Base-by-base conservation (phyloP, 345 rosid genomes). In the Heritiera littoralis region DNA sequence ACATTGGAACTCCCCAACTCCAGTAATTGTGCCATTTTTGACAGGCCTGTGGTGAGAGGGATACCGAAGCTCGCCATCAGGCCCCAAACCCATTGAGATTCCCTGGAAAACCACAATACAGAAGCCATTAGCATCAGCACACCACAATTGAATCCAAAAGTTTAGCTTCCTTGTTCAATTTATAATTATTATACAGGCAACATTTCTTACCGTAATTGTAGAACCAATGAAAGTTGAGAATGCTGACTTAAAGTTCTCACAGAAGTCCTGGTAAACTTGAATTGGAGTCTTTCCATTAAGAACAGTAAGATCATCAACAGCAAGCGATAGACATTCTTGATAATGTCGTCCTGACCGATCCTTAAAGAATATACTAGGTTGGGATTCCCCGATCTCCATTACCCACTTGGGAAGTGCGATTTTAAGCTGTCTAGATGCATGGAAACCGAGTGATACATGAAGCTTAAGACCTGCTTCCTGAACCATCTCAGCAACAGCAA, bases 1-100 rank as follows among this genome's bases (percentile, higher is more conserved):
- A 80, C 98, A 95, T 83, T 95, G 99, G 80, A 95, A 93, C 79
- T 91, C 98, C 79, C 98, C 98, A 9, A 81, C 90, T 78, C 98
- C 93, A 79, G 79, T 60, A 79, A 74, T 59, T 56, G 79, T 85
- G 80, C 66, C 65, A 8, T 61, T 85, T 61, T 66, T 74, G 12
- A 77, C 46, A 14, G 49, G 54, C 20, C 45, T 81, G 74, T 80
- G 91, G 76, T 88, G 87, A 68, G 94, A 93, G 66, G 99, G 99
- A 80, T 93, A 93, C n/a, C 86, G 83, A 6, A 95, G 91, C 84
- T 93, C 97, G 0, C 97, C 94, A 9, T 92, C 92, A 52, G 97
- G 98, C 78, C 99, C 99, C 38, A 95, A 86, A 77, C 98, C 89
- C 87, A 95, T 80, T 10, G 97, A 87, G 80, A 93, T 86, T 11